Evolutionary conservation across 768 basidiomycete genomes (phyloP).

Genomic region (Hericium erinaceus): DNA sequence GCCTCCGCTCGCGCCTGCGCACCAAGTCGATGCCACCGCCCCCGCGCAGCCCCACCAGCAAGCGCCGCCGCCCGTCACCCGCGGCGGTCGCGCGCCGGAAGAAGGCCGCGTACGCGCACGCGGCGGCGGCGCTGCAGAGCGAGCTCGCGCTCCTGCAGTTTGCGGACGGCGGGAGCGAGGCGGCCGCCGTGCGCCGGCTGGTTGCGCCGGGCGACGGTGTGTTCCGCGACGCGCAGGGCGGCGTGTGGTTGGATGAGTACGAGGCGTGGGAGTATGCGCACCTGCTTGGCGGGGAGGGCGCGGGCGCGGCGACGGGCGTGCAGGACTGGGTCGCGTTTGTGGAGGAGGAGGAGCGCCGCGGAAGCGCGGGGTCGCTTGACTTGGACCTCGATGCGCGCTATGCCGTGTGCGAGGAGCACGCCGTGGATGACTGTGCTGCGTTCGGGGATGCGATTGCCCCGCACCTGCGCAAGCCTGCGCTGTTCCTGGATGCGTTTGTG

Average conservation of each 20-base stretch:
- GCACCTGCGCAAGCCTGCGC: background rate
- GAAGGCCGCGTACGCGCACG: constrained; percentile 21
- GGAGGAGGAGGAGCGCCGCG: background rate
- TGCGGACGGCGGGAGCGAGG: constrained; percentile 50
- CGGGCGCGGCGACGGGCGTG: background rate
- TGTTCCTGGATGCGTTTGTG: background rate
- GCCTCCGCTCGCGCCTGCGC: constrained; percentile 31
- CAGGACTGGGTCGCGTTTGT: background rate
- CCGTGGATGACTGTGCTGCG: background rate
- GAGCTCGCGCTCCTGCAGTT: constrained; percentile 68
- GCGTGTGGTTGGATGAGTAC: constrained; percentile 63
- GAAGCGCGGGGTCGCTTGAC: background rate
- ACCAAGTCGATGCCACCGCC: constrained; percentile 24
- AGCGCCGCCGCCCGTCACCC: background rate
- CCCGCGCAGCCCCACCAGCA: constrained; percentile 15
- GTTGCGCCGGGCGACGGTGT: constrained; percentile 37
- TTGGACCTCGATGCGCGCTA: background rate
- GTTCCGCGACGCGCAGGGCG: constrained; percentile 51
- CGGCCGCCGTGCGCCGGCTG: constrained; percentile 40
- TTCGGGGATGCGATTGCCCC: background rate
- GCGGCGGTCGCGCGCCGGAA: constrained; percentile 11
- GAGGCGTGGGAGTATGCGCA: constrained; percentile 63
- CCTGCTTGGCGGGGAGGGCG: constrained; percentile 29
- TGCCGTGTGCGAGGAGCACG: background rate
- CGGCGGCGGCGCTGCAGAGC: constrained; percentile 45